Base-by-base conservation (phyloP, 331 rosid species). In the Stylosanthes scabra region DNA sequence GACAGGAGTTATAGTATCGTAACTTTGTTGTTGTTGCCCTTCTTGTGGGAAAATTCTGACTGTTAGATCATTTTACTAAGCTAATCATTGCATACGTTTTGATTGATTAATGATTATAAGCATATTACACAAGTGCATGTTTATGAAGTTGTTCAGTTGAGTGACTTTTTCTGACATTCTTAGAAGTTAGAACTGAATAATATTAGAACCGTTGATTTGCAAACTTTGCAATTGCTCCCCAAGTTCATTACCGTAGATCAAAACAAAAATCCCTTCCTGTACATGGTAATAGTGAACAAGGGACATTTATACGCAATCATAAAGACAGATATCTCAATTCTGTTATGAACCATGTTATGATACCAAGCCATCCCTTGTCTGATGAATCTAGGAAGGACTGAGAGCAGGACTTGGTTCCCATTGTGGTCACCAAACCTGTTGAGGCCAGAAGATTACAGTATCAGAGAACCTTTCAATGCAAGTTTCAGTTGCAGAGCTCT, bases 381-480 rank as follows among this genome's bases (percentile, higher is more conserved):
- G 25, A 20, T 20, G 25, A 20, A 20, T 20, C 25, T 20, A 20
- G 25, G 88, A 88, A 0, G 94, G 84, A 52, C 83, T 86, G 62
- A 66, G 11, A 7, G 86, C 46, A 73, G 1, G 89, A n/a, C 72
- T 87, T 11, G 80, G 88, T 11, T 47, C 52, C 52, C 14, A 47
- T 47, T 20, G 4, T 47, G 11, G 3, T 47, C 12, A 47, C 49
- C 12, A 83, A 50, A 25, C 47, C 76, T 54, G 25, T n/a, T 9
- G 82, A 78, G 56, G 91, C 91, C 69, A 63, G 45, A 79, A 66
- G 6, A 84, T 86, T 68, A 88, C 89, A 0, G 91, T 89, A 44
- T 71, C 82, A 6, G 57, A 78, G 72, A 71, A 0, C 86, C 2
- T 84, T 86, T 14, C 89, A 84, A 59, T 89, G 89, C 29, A n/a